Conservation (phyloP, 305 asterid genomes). For the Fraxinus platypoda region DNA sequence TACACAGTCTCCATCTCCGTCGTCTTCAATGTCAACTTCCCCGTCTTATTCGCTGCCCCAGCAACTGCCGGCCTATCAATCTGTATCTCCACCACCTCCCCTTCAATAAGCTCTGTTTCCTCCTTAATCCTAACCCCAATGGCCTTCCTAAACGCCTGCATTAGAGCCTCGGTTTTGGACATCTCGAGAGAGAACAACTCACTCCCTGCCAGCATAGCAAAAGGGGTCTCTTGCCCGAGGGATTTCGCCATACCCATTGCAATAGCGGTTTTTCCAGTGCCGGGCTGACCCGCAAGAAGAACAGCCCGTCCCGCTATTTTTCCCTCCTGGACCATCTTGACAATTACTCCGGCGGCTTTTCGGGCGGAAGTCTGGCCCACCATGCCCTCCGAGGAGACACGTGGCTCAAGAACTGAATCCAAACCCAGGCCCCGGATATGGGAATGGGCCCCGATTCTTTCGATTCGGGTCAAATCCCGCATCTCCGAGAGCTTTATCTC, state of each 20-base stretch:
- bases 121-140: constrained; percentile 50
- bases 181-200: constrained; percentile 48
- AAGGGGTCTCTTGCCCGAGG: constrained; percentile 40
- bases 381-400: constrained; percentile 42
- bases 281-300: constrained; percentile 48
- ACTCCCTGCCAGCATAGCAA: constrained; percentile 47
- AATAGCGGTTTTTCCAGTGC: constrained; percentile 44
- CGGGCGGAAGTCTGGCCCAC: constrained; percentile 47
- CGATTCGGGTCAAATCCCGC: constrained; percentile 83
- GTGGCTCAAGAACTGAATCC: constrained; percentile 44
- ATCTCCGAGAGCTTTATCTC: constrained; percentile 79
- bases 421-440: constrained; percentile 71
- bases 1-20: constrained; percentile 53
- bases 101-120: constrained; percentile 51
- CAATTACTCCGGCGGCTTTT: constrained; percentile 46
- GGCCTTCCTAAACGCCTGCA: constrained; percentile 49
- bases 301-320: constrained; percentile 44
- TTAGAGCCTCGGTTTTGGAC: constrained; percentile 51
- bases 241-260: constrained; percentile 58
- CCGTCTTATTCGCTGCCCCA: constrained; percentile 41
- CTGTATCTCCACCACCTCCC: constrained; percentile 49
- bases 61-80: constrained; percentile 48
- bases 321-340: constrained; percentile 47
- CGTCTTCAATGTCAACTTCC: constrained; percentile 47
- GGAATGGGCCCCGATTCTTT: constrained; percentile 90